Base-by-base conservation (phyloP, 257 asterid genomes). In the Scutellaria galericulata region DNA sequence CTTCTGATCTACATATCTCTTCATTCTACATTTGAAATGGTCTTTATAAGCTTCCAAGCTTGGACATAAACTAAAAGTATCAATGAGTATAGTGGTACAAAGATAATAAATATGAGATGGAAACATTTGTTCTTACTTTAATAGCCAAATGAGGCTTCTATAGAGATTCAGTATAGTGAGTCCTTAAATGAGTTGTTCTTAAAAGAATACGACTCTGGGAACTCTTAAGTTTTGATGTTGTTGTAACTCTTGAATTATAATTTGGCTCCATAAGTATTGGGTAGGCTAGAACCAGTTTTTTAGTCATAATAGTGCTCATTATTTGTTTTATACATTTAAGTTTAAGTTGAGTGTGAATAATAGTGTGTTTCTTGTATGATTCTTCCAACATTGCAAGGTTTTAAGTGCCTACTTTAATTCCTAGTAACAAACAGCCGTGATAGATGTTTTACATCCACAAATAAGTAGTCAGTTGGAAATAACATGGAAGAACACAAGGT, bases 391-490 rank as follows among this genome's bases (percentile, higher is more conserved):
- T n/a, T n/a, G n/a, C n/a, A n/a, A 50, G 2, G 48, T 37, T 31
- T 31, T 41, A 42, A 61, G 9, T 58, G 22, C 66, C 45, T 27
- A 14, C 40, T 31, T 37, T 63, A 14, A 35, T 61, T 55, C 70
- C 65, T 39, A 27, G 46, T 18, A 47, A 52, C 9, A 18, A 45
- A 66, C 15, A 39, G 12, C 5, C 18, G 56, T 39, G 14, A n/a
- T 8, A n/a, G 42, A 9, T 4, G 10, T 18, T 53, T 57, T 48
- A n/a, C n/a, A n/a, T n/a, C n/a, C n/a, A n/a, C n/a, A n/a, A n/a
- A n/a, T n/a, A n/a, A n/a, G n/a, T n/a, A n/a, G n/a, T n/a, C n/a
- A n/a, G n/a, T n/a, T n/a, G n/a, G n/a, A n/a, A n/a, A n/a, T n/a
- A n/a, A n/a, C 18, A 63, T 20, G 58, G n/a, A 7, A 45, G 44